Evolutionary conservation across 2,329 filamentous ascomycete genomes (phyloP), one percentile per base, ranked within the genome.

Genomic region (Penicillium sp.): DNA sequence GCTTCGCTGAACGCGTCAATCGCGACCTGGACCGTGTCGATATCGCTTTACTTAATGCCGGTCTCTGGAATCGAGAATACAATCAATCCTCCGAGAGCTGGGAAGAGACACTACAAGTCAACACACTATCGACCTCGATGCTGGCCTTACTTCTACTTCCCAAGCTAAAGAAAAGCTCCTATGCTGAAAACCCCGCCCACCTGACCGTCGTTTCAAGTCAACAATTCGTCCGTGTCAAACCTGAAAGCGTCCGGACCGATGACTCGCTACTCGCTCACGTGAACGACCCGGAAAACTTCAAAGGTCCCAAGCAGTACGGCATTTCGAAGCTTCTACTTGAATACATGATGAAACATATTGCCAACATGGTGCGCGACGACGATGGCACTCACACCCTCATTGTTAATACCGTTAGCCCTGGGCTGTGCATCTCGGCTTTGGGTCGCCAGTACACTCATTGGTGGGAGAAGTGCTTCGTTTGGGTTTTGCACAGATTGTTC

Each of bases 81-180:
- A 60, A 56, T 3, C 54, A 64, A 1, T 74, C 74, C 0, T 47
- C 68, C 2, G 77, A 79, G 32, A 81, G 78, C 6, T 83, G 76
- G 72, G 81, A 84, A 56, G 72, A 78, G 51, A 80, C 76, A 2
- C 60, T 87, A 11, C 83, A 86, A 65, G 80, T 85, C 60, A 86
- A 86, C 63, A 75, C 79, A 1, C 69, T 87, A 2, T 83, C 82
- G 2, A 86, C 82, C 1, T 74, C 78, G 7, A 72, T 85, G 1
- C 69, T 87, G 7, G 81, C 75, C 0, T 59, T 85, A 3, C 66
- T 85, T 2, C 72, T 87, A 11, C 69, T 82, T 1, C 79, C 79
- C 0, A 77, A 78, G 50, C 64, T 83, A 13, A 67, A 69, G 24
- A 66, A 62, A 7, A 74, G 72, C 43, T 71, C 74, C 18, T 64